phyloP scores from a whole-genome alignment of 257 asterid genomes.

The Solanum microdontum region DNA sequence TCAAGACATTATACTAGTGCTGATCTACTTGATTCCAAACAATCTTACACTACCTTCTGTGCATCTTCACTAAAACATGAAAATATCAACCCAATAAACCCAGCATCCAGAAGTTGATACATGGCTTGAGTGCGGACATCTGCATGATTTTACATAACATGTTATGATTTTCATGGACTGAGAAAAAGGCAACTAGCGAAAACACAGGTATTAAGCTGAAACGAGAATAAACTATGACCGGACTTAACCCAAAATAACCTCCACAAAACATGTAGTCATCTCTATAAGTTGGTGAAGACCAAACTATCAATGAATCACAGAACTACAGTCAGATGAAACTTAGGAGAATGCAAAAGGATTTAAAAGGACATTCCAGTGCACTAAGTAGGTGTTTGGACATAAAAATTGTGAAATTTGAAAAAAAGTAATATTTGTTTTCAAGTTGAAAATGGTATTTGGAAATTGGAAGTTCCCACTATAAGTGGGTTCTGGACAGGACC shows the following conservation, averaged over 20 bases:
- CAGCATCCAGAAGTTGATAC: slow-evolving; percentile 98
- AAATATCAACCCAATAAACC: slow-evolving; percentile 93
- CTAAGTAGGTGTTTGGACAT: not conserved
- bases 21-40: not conserved
- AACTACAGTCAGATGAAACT: not conserved
- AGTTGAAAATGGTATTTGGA: not conserved
- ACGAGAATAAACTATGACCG: not conserved
- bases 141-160: slow-evolving; percentile 18
- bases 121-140: slow-evolving; percentile 97
- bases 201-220: not conserved
- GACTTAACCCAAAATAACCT: not conserved
- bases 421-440: not conserved
- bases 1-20: not conserved
- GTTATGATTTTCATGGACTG: not conserved
- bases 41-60: slow-evolving; percentile 52
- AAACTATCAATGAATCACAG: not conserved
- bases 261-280: not conserved
- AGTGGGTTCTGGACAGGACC: not conserved
- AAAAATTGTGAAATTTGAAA: not conserved
- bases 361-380: not conserved
- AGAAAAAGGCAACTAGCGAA: not conserved
- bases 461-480: not conserved
- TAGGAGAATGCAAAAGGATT: not conserved
- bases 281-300: not conserved
- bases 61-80: slow-evolving; percentile 99